phyloP scores from a whole-genome alignment of 129 eudicot genomes.

The Pseudognaphalium luteoalbum region DNA sequence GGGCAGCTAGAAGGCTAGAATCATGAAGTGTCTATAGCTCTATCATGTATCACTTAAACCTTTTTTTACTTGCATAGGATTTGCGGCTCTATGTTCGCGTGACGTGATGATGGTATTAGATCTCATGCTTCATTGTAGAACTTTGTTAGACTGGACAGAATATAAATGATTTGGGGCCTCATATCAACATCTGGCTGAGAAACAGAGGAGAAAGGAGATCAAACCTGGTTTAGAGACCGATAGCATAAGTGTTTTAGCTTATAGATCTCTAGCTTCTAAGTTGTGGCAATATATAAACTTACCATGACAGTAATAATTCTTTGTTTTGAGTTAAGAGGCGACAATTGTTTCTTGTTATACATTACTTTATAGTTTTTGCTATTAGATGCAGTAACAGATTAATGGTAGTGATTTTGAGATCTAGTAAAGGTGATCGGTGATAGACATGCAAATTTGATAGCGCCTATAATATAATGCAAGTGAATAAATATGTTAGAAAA shows the following conservation, averaged over 20 bases:
- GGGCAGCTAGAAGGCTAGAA: not conserved
- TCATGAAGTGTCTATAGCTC: not conserved
- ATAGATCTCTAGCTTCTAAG: not conserved
- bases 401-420: not conserved
- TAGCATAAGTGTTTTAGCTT: not conserved
- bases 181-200: not conserved
- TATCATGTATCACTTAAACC: not conserved
- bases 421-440: not conserved
- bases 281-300: not conserved
- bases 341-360: not conserved
- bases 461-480: not conserved
- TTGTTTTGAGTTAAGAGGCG: too few species aligned
- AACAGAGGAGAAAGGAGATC: not conserved
- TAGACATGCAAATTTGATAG: not conserved
- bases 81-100: not conserved
- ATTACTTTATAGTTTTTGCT: too few species aligned
- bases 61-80: not conserved
- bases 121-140: not conserved
- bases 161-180: not conserved
- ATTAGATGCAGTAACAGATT: not conserved
- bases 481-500: not conserved
- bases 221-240: not conserved
- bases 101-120: slow-evolving; percentile 1
- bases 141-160: not conserved
- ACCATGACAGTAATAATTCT: too few species aligned